Base-by-base conservation (phyloP, 257 asterid species). In the Agastache rugosa region DNA sequence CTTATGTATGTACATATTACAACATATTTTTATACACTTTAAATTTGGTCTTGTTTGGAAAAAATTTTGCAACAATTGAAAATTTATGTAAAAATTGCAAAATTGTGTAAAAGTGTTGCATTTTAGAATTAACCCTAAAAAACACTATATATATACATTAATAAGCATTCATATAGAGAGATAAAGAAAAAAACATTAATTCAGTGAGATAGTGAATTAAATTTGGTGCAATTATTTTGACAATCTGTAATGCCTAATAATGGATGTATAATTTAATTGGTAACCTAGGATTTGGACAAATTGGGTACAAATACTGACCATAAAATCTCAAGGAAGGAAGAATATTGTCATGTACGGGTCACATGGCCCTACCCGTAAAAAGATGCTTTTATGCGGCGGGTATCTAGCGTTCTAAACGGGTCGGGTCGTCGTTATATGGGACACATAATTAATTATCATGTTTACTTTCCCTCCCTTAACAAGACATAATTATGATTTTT, bases 271-370 rank as follows among this genome's bases (percentile, higher is more conserved):
- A 4, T 9, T 42, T 9, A 44, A 17, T 58, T 37, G 51, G 6
- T 44, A 41, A 75, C 34, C 80, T 76, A 76, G 77, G 31, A 71
- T 72, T 77, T 27, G 74, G 67, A 56, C 51, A 58, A 56, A 59
- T 73, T 78, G 42, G 53, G 78, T 72, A 65, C 64, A 16, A 78
- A 59, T 67, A 59, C 74, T 65, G 78, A 77, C 16, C 27, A 9
- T 37, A 45, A 56, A 10, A 48, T 15, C 6, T 2, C 9, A 48
- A 48, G 11, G 55, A 25, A 29, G 65, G 73, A 66, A 23, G 44
- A 72, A 31, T 29, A 48, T 60, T 50, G 31, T 23, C 63, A 51
- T 73, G 75, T 50, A 73, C 75, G 67, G 58, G 75, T 78, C 75
- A 73, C 78, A 72, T 73, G 78, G 64, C 64, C 34, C 56, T 66